phyloP scores from a whole-genome alignment of 1,284 basidiomycete species.

The Cutaneotrichosporon dermatis region DNA sequence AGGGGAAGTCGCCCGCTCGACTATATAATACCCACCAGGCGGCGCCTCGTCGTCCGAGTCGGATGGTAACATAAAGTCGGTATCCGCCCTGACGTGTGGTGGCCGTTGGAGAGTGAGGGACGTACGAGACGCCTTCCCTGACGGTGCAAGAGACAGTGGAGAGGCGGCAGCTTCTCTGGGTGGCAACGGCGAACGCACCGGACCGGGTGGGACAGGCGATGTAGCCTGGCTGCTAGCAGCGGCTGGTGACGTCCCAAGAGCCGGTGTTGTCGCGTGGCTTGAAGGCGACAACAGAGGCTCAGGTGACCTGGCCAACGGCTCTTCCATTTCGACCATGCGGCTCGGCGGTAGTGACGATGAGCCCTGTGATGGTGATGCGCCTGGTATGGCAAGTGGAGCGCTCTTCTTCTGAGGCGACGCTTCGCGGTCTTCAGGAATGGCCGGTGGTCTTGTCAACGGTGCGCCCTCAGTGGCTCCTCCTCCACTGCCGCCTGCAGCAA shows the following conservation, averaged over 20 bases:
- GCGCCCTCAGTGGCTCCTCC: background rate
- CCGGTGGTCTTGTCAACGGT: background rate
- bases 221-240: background rate
- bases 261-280: too few species aligned
- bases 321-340: background rate
- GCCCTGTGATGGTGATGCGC: background rate
- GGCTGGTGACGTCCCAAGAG: background rate
- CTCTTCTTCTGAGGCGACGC: slow-evolving; percentile 1
- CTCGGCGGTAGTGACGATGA: background rate
- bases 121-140: background rate
- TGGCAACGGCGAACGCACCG: background rate
- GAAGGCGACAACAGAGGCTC: too few species aligned
- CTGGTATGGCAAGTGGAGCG: background rate
- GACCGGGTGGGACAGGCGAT: background rate
- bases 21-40: slow-evolving; percentile 43
- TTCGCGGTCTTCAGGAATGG: background rate
- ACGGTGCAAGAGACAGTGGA: background rate
- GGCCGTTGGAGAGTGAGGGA: slow-evolving; percentile 16
- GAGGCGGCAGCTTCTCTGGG: background rate
- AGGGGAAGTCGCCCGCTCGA: slow-evolving; percentile 21
- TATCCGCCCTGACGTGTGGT: slow-evolving; percentile 34
- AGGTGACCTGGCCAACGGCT: too few species aligned
- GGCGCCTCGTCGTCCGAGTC: slow-evolving; percentile 49
- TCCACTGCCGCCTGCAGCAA: background rate
- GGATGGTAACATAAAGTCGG: slow-evolving; percentile 45